Evolutionary conservation across 1,284 basidiomycete species (phyloP), one percentile per base, ranked within the genome.

Genomic region (Ganoderma lucidum): DNA sequence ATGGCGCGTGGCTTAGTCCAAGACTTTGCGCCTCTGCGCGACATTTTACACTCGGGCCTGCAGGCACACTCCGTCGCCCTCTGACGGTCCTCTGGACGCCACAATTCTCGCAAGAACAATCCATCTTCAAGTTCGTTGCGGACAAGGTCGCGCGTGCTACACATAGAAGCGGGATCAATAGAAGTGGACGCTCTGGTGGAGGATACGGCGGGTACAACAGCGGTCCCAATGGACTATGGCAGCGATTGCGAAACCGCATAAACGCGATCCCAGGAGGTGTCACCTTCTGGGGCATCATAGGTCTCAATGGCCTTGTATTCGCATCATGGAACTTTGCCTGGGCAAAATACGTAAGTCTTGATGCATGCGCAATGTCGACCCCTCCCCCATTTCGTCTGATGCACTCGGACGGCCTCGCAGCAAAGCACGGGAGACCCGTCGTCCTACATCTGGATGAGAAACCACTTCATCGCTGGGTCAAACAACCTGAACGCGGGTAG

Each of bases 381-480:
- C 9, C 19, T 30, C 23, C 17, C 14, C 48, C 6, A 48, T 12
- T 61, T 61, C 35, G 51, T 55, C 51, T 53, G 3, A 60, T 44
- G 23, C 55, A 35, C 2, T 32, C n/a, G 42, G 51, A 35, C 23
- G 44, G 28, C 23, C 61, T 35, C 17, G 15, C 30, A 73, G 74
- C 75, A 79, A 71, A 78, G 75, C 35, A 78, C 76, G 23, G 81
- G 81, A 12, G 88, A 95, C 75, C 77, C 84, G 0, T 80, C 84
- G 5, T 76, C 88, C 4, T 81, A 86, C 68, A 68, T 79, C 19
- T 92, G 86, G 82, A 89, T 97, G 88, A 73, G 79, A 12, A 78
- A 90, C 51, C 92, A 97, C 80, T 96, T 97, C 77, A 85, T 83
- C 5, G 80, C 82, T 59, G 88, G 85, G 75, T 87, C 88, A 83